Base-by-base conservation (phyloP, 768 basidiomycete species). In the Trametes sanguinea region DNA sequence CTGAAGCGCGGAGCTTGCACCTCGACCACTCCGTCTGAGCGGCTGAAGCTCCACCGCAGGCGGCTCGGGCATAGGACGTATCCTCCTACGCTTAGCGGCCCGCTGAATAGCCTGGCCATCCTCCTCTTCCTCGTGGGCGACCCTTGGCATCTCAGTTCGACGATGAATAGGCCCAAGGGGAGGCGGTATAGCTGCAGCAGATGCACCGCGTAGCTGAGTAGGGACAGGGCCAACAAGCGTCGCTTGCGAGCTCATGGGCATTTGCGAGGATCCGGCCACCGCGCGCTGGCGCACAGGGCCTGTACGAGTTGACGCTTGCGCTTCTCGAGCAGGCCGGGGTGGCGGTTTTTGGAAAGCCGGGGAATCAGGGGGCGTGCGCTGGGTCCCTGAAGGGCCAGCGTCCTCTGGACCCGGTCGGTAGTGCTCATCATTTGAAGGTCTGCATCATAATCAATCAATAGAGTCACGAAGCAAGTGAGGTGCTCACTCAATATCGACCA, bases 351-450 rank as follows among this genome's bases (percentile, higher is more conserved):
- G 22, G 22, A 22, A 22, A 22, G 22, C 22, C 4, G 47, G 39
- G 4, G 62, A 33, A 3, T 51, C 14, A 6, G 51, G 29, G 17
- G 67, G 60, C 4, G 57, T 50, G n/a, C 54, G 67, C 32, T 60
- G 64, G 6, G 60, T 57, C 4, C 60, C 57, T 11, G 67, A 68
- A 5, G 67, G 67, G 3, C 67, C 67, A 17, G 64, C 64, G 10
- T 63, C 62, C 9, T 54, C 56, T 6, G 62, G 59, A 0, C 62
- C 56, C 4, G 64, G 67, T 6, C 48, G 53, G 27, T 14, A 16
- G 8, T 53, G 47, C 22, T 17, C 17, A 2, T 37, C 43, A 17
- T 8, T 17, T 13, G 13, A 4, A 27, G 9, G 2, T 1, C n/a
- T n/a, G 8, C 16, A 46, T 40, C 17, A 14, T 10, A 35, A n/a